Evolutionary conservation across 345 rosid species (phyloP), one percentile per base, ranked within the genome.

Genomic region (Rhodamnia argentea): DNA sequence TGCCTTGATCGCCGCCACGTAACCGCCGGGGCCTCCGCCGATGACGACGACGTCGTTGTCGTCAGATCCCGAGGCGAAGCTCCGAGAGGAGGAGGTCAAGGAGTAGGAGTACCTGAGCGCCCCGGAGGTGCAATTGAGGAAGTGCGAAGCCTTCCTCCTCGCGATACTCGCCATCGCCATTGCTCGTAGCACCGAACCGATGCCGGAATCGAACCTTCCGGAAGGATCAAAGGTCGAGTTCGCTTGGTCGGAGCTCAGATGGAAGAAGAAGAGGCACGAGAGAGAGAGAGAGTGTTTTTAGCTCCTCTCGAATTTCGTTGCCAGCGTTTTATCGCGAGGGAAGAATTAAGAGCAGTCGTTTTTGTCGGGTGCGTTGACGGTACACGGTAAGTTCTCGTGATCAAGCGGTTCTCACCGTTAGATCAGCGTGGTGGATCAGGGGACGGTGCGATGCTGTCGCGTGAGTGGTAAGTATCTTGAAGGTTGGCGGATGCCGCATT

Each of bases 1-100:
- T 16, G 99, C 99, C 89, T 98, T 98, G 88, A 98, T 98, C 89
- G 99, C 99, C 44, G 99, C 99, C 54, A 96, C 99, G 84, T 98
- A 98, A 24, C 99, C 99, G 10, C 99, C 99, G 60, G 99, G 99
- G 13, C 99, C 99, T 11, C 99, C 99, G 55, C 99, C 99, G 90
- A 98, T 90, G 85, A 98, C 89, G 44, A 98, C 98, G 64, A 98
- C 99, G 84, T 98, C 99, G 91, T 94, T 95, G 22, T 98, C 99
- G 7, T 95, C 99, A 86, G 99, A 96, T 92, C 94, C 99, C 20
- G 96, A 86, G 16, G 99, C 94, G 87, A 96, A 96, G 42, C 98
- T 93, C 57, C 98, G 91, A 55, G 96, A 90, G 85, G 90, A 87
- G 85, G 82, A 78, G 83, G 89, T 83, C 54, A 95, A 92, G 58